Base-by-base conservation (phyloP, 768 basidiomycete genomes). In the Xerocomellus chrysenteron region DNA sequence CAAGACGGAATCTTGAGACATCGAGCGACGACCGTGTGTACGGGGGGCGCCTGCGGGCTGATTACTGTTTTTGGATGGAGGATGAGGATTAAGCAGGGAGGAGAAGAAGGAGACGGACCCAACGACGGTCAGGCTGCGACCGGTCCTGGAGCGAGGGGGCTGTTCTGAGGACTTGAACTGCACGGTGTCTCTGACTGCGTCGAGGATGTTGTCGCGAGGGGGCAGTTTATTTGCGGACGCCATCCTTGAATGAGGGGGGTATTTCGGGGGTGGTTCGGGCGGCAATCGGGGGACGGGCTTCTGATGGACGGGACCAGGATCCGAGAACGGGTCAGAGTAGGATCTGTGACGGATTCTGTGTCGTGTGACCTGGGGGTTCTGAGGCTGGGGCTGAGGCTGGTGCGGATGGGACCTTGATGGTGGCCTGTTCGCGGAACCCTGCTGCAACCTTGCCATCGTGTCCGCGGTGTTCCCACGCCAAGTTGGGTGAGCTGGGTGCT, bases 111-210 rank as follows among this genome's bases (percentile, higher is more conserved):
- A 13, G 56, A 60, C 61, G 56, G 57, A 65, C 57, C 49, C 74
- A 54, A 52, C 70, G 60, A 78, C 63, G 39, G 86, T 87, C 64
- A 85, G 81, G 60, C 81, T 85, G 59, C 88, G 81, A 61, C 74
- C 77, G 46, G 82, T 73, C 65, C 82, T 82, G 24, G 68, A 61
- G 60, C 78, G 76, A 50, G 83, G 71, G 52, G 76, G 61, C 45
- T 76, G 69, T 56, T 78, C 76, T 30, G 74, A 64, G 40, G 74
- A 68, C 47, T 78, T 80, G 62, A 87, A 73, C 54, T 79, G 78
- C 24, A 88, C 86, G 48, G 88, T 86, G 57, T 91, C 86, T 60
- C 83, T 79, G 60, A 89, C 82, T 42, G 87, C 82, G 35, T 88
- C 84, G 54, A 78, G 67, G 72, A 86, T 80, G 59, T 78, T 69